Evolutionary conservation across 2,329 filamentous ascomycete genomes (phyloP).

Genomic region (Pseudocercospora pini-densiflorae): DNA sequence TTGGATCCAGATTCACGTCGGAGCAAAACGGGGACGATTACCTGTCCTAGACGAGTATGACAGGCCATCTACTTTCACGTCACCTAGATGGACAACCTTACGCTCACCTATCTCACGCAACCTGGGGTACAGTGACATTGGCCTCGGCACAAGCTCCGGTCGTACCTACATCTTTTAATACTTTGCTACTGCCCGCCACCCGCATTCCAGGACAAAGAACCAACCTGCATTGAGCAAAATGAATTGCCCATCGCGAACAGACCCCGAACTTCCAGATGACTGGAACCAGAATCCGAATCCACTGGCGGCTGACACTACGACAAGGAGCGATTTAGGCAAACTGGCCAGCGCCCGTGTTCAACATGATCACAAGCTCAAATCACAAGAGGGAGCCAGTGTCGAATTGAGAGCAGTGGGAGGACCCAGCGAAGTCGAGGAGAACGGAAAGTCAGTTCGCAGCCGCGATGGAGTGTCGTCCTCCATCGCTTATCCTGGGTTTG

Average conservation of each 20-base stretch:
- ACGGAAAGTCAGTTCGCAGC: constrained; percentile 7
- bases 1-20: not conserved
- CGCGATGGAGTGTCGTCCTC: constrained; percentile 26
- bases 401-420: constrained; percentile 27
- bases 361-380: constrained; percentile 48
- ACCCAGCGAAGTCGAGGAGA: constrained; percentile 20
- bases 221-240: constrained; percentile 45
- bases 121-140: not conserved
- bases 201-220: constrained; percentile 2
- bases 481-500: constrained; percentile 30
- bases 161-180: not conserved
- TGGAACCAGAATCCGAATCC: constrained; percentile 67
- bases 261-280: constrained; percentile 57
- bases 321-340: constrained; percentile 64
- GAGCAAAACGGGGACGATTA: not conserved
- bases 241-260: constrained; percentile 69
- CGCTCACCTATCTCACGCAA: not conserved
- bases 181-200: not conserved
- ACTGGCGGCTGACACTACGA: constrained; percentile 64
- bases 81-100: constrained; percentile 13
- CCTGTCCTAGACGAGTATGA: not conserved
- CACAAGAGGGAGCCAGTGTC: constrained; percentile 35
- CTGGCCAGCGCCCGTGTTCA: constrained; percentile 62
- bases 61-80: not conserved
- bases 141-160: constrained; percentile 6